Evolutionary conservation across 768 basidiomycete species (phyloP).

Genomic region (Tulasnella sp.): DNA sequence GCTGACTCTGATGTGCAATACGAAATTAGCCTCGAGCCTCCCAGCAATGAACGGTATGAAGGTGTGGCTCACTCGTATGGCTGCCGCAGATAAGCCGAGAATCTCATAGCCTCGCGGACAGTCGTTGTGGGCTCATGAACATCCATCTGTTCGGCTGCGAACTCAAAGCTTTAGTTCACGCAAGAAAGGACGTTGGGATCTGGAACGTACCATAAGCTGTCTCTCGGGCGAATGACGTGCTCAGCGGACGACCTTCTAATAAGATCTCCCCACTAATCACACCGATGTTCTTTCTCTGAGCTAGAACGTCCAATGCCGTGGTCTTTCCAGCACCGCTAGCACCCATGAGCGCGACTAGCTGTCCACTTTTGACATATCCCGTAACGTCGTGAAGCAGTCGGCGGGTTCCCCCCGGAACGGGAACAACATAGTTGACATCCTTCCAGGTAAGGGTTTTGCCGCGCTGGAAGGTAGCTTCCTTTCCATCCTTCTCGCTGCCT

Average conservation of each 20-base stretch:
- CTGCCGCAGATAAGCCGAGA: constrained; percentile 54
- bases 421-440: constrained; percentile 41
- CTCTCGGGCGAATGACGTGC: constrained; percentile 34
- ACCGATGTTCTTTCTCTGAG: constrained; percentile 46
- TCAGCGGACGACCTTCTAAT: constrained; percentile 40
- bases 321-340: constrained; percentile 52
- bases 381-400: constrained; percentile 44
- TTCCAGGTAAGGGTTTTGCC: constrained; percentile 55
- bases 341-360: constrained; percentile 51
- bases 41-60: constrained; percentile 40
- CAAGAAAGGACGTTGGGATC: constrained; percentile 38
- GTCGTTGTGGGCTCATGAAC: constrained; percentile 56
- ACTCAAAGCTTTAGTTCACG: constrained; percentile 40
- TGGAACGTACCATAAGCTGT: constrained; percentile 44
- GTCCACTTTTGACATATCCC: constrained; percentile 48
- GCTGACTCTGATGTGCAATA: constrained; percentile 42
- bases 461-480: constrained; percentile 39
- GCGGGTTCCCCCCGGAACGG: constrained; percentile 35
- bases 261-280: constrained; percentile 52
- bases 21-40: constrained; percentile 19
- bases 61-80: constrained; percentile 41
- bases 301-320: constrained; percentile 43
- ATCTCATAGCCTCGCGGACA: constrained; percentile 53
- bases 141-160: constrained; percentile 53
- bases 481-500: constrained; percentile 39